Conservation (phyloP, 495 filamentous ascomycete species). For the Staphylotrichum tortipilum region DNA sequence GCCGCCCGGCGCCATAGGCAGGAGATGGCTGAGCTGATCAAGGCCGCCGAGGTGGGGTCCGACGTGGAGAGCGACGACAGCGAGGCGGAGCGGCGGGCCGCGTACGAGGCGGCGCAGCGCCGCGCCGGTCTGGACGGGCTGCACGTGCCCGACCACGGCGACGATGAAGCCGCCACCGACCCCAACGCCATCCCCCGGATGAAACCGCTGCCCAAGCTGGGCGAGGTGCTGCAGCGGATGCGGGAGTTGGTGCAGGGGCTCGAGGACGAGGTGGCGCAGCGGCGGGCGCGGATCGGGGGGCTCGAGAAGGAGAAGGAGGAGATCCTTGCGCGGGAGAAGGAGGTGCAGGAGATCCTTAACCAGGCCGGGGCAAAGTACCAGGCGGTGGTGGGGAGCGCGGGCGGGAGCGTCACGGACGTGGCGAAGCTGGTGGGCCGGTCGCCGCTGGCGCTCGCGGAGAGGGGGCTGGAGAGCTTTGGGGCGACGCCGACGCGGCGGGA, state of each 20-base stretch:
- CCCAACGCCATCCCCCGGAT: conserved; percentile 38
- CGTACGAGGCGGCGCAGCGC: conserved; percentile 85
- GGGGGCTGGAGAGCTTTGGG: conserved; percentile 56
- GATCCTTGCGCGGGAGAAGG: conserved; percentile 63
- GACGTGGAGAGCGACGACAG: conserved; percentile 61
- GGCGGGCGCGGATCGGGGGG: conserved; percentile 24
- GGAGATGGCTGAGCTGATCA: conserved; percentile 77
- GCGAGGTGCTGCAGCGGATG: conserved; percentile 41
- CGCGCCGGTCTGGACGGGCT: conserved; percentile 69
- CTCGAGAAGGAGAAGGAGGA: conserved; percentile 39
- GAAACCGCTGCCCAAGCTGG: conserved; percentile 48
- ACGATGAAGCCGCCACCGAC: conserved; percentile 11
- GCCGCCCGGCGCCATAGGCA: conserved; percentile 56
- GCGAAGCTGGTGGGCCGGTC: conserved; percentile 22
- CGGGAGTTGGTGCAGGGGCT: conserved; percentile 28
- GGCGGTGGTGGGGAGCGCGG: conserved; percentile 27
- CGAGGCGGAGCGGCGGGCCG: conserved; percentile 68
- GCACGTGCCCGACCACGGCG: conserved; percentile 28
- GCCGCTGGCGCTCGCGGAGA: conserved; percentile 29
- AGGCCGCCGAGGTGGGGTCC: conserved; percentile 58
- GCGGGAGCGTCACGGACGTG: conserved; percentile 12
- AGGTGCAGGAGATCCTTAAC: conserved; percentile 73
- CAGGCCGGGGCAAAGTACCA: conserved; percentile 73
- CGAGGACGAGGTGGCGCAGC: conserved; percentile 23
- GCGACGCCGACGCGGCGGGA: conserved; percentile 45